These are phyloP conservation scores for Mycena sp. DNA, from an alignment of 1,284 basidiomycete genomes.

Conservation along the genomic window DNA sequence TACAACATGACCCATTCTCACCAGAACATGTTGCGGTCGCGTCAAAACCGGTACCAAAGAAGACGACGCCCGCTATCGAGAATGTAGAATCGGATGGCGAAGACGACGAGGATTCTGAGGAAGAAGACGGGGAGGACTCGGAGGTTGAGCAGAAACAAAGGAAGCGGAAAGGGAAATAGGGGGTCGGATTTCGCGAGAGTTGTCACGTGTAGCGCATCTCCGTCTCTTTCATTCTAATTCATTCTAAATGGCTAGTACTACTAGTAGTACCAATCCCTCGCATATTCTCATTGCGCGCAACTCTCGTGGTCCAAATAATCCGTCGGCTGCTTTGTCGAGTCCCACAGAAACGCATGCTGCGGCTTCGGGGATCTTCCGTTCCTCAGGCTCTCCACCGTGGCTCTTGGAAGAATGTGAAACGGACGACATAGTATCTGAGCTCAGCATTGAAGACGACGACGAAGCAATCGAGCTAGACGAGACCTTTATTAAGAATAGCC, in stretches of 20 bases:
- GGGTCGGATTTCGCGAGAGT: neutral
- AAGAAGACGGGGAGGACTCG: constrained; percentile 46
- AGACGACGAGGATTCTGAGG: constrained; percentile 46
- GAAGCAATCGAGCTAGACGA: constrained; percentile 80
- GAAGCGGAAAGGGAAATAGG: constrained; percentile 12
- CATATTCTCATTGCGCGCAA: constrained; percentile 88
- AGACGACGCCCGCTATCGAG: constrained; percentile 30
- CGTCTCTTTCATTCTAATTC: neutral
- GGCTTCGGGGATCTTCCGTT: constrained; percentile 83
- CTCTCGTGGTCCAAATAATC: constrained; percentile 75
- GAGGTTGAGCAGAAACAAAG: constrained; percentile 3
- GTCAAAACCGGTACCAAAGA: constrained; percentile 28
- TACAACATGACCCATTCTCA: constrained; percentile 89
- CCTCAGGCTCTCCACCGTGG: constrained; percentile 82
- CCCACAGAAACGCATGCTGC: constrained; percentile 88
- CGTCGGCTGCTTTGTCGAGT: constrained; percentile 81
- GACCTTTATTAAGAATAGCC: constrained; percentile 72
- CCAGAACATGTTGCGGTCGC: constrained; percentile 62
- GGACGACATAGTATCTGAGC: constrained; percentile 74
- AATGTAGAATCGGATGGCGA: constrained; percentile 44
- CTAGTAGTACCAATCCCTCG: constrained; percentile 70
- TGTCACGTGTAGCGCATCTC: too few relatives aligned
- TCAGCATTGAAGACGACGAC: constrained; percentile 72
- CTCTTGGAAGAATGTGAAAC: constrained; percentile 77
- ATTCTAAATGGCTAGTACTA: constrained; percentile 52